Evolutionary conservation across 2,329 filamentous ascomycete species (phyloP).

Genomic region (Myrmaecium sp.): DNA sequence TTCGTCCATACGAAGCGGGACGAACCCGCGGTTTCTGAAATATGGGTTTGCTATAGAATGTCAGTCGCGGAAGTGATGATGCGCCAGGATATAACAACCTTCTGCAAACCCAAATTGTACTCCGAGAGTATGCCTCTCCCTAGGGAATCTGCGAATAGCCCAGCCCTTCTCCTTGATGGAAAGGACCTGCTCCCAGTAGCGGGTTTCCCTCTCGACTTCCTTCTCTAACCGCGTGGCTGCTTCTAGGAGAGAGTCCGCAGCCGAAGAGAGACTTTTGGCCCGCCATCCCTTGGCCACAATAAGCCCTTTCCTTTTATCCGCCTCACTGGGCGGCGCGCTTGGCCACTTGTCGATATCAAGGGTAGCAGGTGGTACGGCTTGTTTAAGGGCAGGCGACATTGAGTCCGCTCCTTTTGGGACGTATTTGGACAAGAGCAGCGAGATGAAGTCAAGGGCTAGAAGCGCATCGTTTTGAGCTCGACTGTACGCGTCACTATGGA

Average conservation of each 20-base stretch:
- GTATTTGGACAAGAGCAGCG: slow-evolving; percentile 68
- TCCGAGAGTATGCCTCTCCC: slow-evolving; percentile 56
- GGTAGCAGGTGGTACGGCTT: slow-evolving; percentile 56
- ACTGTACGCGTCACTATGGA: no score
- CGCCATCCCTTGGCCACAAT: slow-evolving; percentile 52
- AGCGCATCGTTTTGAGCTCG: slow-evolving; percentile 43
- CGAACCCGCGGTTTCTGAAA: slow-evolving; percentile 57
- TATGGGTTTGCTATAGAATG: slow-evolving; percentile 29
- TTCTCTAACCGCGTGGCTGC: slow-evolving; percentile 56
- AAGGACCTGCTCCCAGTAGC: slow-evolving; percentile 78
- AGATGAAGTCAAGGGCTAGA: slow-evolving; percentile 65
- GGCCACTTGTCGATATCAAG: slow-evolving; percentile 48
- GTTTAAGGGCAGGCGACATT: slow-evolving; percentile 53
- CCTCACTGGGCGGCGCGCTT: slow-evolving; percentile 16
- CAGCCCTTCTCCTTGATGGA: slow-evolving; percentile 71
- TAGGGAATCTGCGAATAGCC: slow-evolving; percentile 63
- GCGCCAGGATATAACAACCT: slow-evolving; percentile 23
- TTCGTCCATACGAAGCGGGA: slow-evolving; percentile 55
- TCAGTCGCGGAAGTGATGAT: not conserved
- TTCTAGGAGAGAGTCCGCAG: slow-evolving; percentile 55
- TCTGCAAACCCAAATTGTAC: slow-evolving; percentile 85
- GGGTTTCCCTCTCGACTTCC: slow-evolving; percentile 64
- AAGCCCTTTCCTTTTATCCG: slow-evolving; percentile 20
- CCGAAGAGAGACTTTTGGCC: slow-evolving; percentile 56
- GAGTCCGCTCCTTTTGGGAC: slow-evolving; percentile 55